Evolutionary conservation across 495 filamentous ascomycete genomes (phyloP).

Genomic region (Hypomontagnella submonticulosa): DNA sequence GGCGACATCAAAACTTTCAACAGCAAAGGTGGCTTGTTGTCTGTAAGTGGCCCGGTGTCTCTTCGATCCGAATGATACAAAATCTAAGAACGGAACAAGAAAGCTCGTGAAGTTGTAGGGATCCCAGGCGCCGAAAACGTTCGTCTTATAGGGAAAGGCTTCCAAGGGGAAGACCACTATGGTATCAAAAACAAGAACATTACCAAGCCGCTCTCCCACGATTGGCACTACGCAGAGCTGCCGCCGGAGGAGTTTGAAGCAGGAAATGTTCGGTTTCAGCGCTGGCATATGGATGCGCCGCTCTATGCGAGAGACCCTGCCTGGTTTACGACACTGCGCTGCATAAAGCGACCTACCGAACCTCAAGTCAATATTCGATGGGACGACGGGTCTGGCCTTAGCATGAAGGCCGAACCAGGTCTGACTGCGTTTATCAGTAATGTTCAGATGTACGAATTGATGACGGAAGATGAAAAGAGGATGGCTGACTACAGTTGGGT

Average conservation of each 20-base stretch:
- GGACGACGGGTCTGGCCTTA: conserved; percentile 53
- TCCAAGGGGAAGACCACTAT: conserved; percentile 56
- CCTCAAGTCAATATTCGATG: conserved; percentile 53
- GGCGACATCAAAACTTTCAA: conserved; percentile 53
- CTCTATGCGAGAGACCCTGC: conserved; percentile 56
- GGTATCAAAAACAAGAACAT: conserved; percentile 54
- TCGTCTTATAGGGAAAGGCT: conserved; percentile 56
- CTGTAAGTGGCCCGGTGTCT: conserved; percentile 26
- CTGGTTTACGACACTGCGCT: conserved; percentile 57
- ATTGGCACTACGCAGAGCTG: conserved; percentile 50
- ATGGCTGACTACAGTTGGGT: conserved; percentile 56
- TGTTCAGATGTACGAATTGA: conserved; percentile 51
- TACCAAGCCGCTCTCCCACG: conserved; percentile 49
- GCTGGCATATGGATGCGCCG: conserved; percentile 60
- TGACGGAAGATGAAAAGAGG: conserved; percentile 52
- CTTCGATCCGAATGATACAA: background rate
- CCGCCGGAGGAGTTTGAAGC: conserved; percentile 44
- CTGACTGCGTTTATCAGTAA: conserved; percentile 49
- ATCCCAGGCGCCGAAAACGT: conserved; percentile 59
- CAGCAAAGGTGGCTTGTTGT: conserved; percentile 42
- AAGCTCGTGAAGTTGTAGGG: conserved; percentile 47
- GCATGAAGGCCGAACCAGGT: conserved; percentile 47
- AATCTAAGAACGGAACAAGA: conserved; percentile 32
- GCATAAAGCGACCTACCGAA: conserved; percentile 48
- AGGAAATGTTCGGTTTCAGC: conserved; percentile 54